Evolutionary conservation across 129 eudicot species (phyloP), one percentile per base, ranked within the genome.

Genomic region (Artemisia annua): DNA sequence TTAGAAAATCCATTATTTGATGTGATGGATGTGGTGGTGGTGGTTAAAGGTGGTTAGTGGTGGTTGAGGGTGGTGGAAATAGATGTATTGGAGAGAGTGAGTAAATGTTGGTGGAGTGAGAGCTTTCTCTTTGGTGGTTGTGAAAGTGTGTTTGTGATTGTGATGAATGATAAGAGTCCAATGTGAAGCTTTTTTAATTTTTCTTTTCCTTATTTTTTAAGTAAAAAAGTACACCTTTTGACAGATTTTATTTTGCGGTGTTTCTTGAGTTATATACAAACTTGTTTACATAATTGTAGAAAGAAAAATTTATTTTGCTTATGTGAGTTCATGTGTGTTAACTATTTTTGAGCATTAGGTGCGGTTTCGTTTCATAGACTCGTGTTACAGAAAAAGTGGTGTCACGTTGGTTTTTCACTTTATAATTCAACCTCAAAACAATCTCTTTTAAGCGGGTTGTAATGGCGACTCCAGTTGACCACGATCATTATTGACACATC

Each of bases 1-100:
- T 81, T 49, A 75, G 85, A 7, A 39, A 39, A 55, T 75, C 89
- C 91, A 86, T 84, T 82, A 78, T 0, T 57, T 56, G 28, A 44
- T 39, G 79, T 50, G 28, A n/a, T 61, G 69, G 22, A 18, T 30
- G 75, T 9, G 71, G 62, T 5, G 56, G 62, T 5, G 56, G 79
- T 26, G 67, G 64, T 58, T 59, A 52, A 75, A n/a, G 67, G 75
- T 15, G 67, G 72, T 49, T 17, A 43, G 54, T 50, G 58, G 71
- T 60, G 75, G 71, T 53, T 16, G 13, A 39, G 68, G 69, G 71
- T 70, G 28, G 24, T 48, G 71, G 57, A n/a, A 48, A 11, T 5
- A 35, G 49, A 30, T 18, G n/a, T 4, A 70, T 13, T 39, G 48
- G 75, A 77, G 39, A n/a, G 24, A 61, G 70, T 13, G 48, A 26